phyloP scores from a whole-genome alignment of 208 protist genomes.

The Crithidia acanthocephali region DNA sequence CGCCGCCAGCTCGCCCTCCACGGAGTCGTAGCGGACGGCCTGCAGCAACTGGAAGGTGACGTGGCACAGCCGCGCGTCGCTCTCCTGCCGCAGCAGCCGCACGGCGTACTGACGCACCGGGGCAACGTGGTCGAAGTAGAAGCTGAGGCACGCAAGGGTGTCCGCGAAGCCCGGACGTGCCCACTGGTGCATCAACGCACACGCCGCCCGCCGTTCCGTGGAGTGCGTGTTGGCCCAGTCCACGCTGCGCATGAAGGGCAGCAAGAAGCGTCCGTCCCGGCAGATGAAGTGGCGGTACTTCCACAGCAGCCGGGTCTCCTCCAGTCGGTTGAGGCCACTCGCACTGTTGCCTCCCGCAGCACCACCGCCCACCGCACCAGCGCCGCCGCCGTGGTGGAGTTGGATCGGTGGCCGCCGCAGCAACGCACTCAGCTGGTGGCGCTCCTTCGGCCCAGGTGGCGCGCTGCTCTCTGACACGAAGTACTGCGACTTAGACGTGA shows the following conservation, averaged over 20 bases:
- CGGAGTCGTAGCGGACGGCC: slow-evolving; percentile 76
- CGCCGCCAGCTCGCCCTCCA: slow-evolving; percentile 42
- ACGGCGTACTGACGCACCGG: slow-evolving; percentile 79
- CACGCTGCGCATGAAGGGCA: slow-evolving; percentile 93
- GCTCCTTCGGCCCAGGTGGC: slow-evolving; percentile 65
- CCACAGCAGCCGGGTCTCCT: slow-evolving; percentile 94
- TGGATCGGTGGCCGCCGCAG: slow-evolving; percentile 60
- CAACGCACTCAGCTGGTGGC: slow-evolving; percentile 64
- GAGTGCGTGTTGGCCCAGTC: slow-evolving; percentile 80
- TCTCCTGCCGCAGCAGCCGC: slow-evolving; percentile 46
- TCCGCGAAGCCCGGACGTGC: slow-evolving; percentile 65
- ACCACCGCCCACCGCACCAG: too few relatives aligned
- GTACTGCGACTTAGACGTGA: slow-evolving; percentile 64
- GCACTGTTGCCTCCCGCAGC: not conserved
- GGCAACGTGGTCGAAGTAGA: slow-evolving; percentile 59
- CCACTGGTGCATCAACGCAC: slow-evolving; percentile 72
- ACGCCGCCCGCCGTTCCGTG: slow-evolving; percentile 74
- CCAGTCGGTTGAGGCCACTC: slow-evolving; percentile 42
- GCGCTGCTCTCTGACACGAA: slow-evolving; percentile 56
- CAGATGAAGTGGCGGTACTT: slow-evolving; percentile 90
- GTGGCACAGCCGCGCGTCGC: slow-evolving; percentile 47
- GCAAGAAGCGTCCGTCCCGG: slow-evolving; percentile 76
- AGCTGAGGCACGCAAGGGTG: slow-evolving; percentile 77
- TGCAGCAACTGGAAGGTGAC: slow-evolving; percentile 82
- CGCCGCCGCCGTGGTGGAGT: slow-evolving; percentile 40